These are phyloP conservation scores for Haplographium delicatum DNA, from an alignment of 495 filamentous ascomycete species.

Conservation along the genomic window DNA sequence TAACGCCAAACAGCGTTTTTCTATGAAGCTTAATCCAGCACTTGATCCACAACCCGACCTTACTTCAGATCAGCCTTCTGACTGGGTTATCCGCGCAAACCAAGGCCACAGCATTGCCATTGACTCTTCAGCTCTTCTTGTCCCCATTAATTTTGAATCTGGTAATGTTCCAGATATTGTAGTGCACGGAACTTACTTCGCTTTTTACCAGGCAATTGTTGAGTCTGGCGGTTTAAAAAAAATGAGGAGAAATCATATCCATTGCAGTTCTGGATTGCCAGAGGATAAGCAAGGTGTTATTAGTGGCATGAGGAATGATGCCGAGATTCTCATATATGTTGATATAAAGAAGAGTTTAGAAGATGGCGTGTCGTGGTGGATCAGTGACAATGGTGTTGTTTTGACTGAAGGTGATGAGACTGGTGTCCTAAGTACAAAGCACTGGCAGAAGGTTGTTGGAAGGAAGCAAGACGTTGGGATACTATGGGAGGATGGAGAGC, in stretches of 20 bases:
- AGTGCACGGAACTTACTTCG: conserved; percentile 84
- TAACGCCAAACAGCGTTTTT: conserved; percentile 91
- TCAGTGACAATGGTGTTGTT: conserved; percentile 78
- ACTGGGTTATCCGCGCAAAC: conserved; percentile 88
- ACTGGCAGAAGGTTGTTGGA: conserved; percentile 53
- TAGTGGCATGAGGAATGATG: conserved; percentile 77
- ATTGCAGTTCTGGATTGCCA: conserved; percentile 71
- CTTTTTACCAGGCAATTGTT: conserved; percentile 67
- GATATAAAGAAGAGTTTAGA: conserved; percentile 62
- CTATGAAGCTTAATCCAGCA: conserved; percentile 41
- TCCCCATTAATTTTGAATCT: conserved; percentile 49
- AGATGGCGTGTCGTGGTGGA: conserved; percentile 72
- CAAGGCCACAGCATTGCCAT: conserved; percentile 82
- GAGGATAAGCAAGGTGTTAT: conserved; percentile 48
- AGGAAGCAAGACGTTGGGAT: conserved; percentile 50
- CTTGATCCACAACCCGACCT: conserved; percentile 29
- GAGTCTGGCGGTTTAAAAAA: conserved; percentile 65
- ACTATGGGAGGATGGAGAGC: conserved; percentile 59
- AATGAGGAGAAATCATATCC: conserved; percentile 83
- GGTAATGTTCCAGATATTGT: conserved; percentile 56
- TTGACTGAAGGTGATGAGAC: conserved; percentile 44
- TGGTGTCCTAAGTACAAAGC: conserved; percentile 38
- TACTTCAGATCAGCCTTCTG: conserved; percentile 41
- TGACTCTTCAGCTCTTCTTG: conserved; percentile 61
- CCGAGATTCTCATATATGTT: conserved; percentile 74